phyloP scores from a whole-genome alignment of 1,284 basidiomycete genomes.

The Marasmius tenuissimus region DNA sequence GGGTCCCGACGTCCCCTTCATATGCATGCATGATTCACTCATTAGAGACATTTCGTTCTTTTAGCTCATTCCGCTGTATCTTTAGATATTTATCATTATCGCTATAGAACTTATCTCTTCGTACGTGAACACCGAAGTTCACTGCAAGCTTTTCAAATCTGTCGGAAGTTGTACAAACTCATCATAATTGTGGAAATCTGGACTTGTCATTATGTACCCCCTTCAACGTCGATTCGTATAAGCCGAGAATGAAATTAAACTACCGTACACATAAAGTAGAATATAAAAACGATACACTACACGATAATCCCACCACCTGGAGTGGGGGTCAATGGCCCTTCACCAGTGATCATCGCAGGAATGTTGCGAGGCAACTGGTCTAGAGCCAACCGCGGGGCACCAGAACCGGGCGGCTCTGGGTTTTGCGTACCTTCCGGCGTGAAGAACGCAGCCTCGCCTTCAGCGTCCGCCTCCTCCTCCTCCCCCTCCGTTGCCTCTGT shows the following conservation, averaged over 20 bases:
- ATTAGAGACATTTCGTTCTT: not conserved
- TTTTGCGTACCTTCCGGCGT: conserved; percentile 46
- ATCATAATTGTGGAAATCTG: too few relatives aligned
- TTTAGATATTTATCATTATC: not conserved
- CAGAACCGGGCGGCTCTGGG: conserved; percentile 43
- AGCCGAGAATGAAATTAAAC: too few relatives aligned
- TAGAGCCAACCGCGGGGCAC: conserved; percentile 39
- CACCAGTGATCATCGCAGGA: conserved; percentile 38
- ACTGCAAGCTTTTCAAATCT: too few relatives aligned
- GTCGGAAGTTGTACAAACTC: too few relatives aligned
- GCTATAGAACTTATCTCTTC: too few relatives aligned
- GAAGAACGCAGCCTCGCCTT: conserved; percentile 2
- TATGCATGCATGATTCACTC: not conserved
- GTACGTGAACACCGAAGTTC: too few relatives aligned
- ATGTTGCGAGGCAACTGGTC: conserved; percentile 21
- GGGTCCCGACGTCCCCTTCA: not conserved
- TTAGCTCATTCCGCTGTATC: not conserved
- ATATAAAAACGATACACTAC: too few relatives aligned
- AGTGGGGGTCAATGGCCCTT: conserved; percentile 46
- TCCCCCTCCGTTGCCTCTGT: not conserved
- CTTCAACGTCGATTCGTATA: too few relatives aligned
- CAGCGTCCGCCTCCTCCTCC: not conserved
- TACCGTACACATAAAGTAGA: too few relatives aligned
- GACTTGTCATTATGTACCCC: too few relatives aligned
- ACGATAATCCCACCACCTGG: conserved; percentile 18